Evolutionary conservation across 2,329 filamentous ascomycete genomes (phyloP), one percentile per base, ranked within the genome.

Genomic region (Botrytis paeoniae): DNA sequence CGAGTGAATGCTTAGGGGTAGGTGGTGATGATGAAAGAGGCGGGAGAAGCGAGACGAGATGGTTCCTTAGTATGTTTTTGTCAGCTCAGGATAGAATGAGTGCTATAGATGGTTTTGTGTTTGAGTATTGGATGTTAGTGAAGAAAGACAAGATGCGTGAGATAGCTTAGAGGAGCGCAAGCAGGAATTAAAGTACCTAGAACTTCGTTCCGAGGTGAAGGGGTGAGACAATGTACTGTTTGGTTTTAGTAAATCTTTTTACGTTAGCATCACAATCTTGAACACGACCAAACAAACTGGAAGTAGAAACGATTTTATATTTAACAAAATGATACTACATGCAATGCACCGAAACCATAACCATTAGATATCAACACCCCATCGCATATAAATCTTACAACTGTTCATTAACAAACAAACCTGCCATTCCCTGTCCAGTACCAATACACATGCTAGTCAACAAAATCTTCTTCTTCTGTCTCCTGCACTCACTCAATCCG

Each of bases 371-470:
- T 66, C 25, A 57, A 41, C 7, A 39, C 37, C 4, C 35, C 25
- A 41, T 16, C 25, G 9, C 45, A 32, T 3, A 18, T 41, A 32
- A 32, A 41, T 57, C 43, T 78, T 70, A 80, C 74, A 80, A 74
- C 78, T 84, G 83, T 83, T 91, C 89, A 74, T 90, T 90, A 18
- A 91, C 87, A 81, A 91, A 90, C 79, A 91, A 78, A 3, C 88
- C 89, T 29, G 89, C 89, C 89, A 91, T 91, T 57, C 89, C 89
- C 85, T 90, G 89, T 25, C 90, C 90, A 10, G 89, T 91, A 54
- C 89, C 90, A 75, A 91, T 90, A 81, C 89, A 98, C 95, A 98
- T 98, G 81, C 92, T 96, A 32, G 94, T 97, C 80, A 98, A 84
- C 75, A 98, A 83, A 77, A 97, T 86, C 92, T 94, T 97, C 88